phyloP scores from a whole-genome alignment of 164 flowering plant genomes.

The Piper longum region DNA sequence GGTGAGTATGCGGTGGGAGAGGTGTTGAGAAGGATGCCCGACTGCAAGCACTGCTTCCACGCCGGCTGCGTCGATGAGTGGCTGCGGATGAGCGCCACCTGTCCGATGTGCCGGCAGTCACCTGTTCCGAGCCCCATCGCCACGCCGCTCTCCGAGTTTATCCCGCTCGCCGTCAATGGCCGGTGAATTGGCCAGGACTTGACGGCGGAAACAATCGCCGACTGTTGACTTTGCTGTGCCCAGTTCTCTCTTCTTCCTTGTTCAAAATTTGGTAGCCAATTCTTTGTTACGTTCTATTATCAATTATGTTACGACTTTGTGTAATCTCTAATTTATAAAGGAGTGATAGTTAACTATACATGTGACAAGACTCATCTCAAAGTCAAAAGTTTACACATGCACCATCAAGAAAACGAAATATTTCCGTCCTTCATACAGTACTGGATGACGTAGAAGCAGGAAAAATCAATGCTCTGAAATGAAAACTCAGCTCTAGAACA shows the following conservation, averaged over 20 bases:
- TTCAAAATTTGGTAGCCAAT: no score
- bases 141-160: slow-evolving; percentile 37
- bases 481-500: no score
- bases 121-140: slow-evolving; percentile 23
- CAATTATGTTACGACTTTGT: no score
- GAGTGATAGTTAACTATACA: no score
- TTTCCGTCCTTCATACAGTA: no score
- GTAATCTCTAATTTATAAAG: no score
- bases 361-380: no score
- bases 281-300: no score
- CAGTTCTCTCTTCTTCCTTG: background rate
- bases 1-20: slow-evolving; percentile 34
- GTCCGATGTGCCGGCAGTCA: slow-evolving; percentile 51
- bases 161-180: slow-evolving; percentile 29
- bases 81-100: slow-evolving; percentile 41
- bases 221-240: background rate
- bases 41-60: slow-evolving; percentile 53
- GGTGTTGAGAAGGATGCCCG: slow-evolving; percentile 30
- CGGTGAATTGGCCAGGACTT: slow-evolving; percentile 13
- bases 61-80: slow-evolving; percentile 47
- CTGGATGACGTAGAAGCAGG: no score
- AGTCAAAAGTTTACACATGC: no score
- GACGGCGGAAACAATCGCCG: background rate
- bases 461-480: no score
- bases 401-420: no score